Evolutionary conservation across 129 eudicot species (phyloP).

Genomic region (Erigeron canadensis): DNA sequence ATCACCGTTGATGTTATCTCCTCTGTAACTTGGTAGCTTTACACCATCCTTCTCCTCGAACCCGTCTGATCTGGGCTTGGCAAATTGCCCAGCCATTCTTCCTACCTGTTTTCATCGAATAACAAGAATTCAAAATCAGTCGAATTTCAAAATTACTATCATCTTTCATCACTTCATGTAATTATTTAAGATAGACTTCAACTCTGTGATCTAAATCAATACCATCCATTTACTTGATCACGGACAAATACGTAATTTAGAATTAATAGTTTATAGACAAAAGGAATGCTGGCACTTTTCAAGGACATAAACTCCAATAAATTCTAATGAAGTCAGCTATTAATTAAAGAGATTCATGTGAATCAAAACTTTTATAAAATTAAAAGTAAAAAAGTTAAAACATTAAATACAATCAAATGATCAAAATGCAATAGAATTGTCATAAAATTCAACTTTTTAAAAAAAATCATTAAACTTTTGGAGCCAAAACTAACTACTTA

Average conservation of each 20-base stretch:
- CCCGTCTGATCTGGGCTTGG: constrained; percentile 82
- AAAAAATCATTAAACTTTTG: not conserved
- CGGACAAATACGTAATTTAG: not conserved
- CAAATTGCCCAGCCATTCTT: constrained; percentile 98
- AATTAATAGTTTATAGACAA: not conserved
- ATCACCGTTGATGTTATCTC: constrained; percentile 91
- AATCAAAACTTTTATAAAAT: no score
- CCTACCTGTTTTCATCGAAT: constrained; percentile 60
- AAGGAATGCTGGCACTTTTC: not conserved
- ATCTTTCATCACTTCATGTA: constrained; percentile 11
- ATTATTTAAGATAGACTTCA: constrained; percentile 3
- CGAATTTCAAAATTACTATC: not conserved
- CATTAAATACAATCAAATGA: no score
- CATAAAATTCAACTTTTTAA: not conserved
- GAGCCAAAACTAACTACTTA: not conserved
- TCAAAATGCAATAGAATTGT: not conserved
- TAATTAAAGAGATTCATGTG: no score
- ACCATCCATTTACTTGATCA: not conserved
- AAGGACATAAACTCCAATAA: not conserved
- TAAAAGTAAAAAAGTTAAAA: no score
- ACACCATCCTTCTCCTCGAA: constrained; percentile 91
- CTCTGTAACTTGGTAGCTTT: constrained; percentile 91
- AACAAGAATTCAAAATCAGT: constrained; percentile 24
- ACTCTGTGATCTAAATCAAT: not conserved
- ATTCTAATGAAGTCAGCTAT: no score